Percentiles rank a stretch among this genome's conserved stretches.
Conservation (phyloP, 164 flowering plant genomes). For the Cinnamomum chago region DNA sequence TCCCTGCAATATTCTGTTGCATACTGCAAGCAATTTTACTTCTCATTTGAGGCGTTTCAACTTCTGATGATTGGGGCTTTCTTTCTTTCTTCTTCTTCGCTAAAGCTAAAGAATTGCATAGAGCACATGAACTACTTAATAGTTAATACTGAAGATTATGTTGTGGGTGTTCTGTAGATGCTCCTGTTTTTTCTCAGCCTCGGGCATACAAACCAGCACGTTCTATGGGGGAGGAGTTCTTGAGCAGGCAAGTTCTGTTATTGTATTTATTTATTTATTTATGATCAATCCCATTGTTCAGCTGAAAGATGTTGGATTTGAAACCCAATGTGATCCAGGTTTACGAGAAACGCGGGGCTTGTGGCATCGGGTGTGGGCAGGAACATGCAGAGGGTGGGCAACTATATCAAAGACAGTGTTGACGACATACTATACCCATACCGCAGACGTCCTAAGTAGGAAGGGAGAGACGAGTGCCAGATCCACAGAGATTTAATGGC, state of each 20-base stretch:
- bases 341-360: constrained; percentile 60
- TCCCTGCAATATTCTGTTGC: background rate
- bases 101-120: too few relatives aligned
- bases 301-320: background rate
- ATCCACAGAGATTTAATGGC: background rate
- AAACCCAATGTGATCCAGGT: constrained; percentile 39
- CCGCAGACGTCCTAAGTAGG: constrained; percentile 62
- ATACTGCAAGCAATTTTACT: background rate
- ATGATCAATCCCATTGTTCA: background rate
- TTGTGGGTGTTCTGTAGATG: constrained; percentile 31
- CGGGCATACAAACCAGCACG: constrained; percentile 43
- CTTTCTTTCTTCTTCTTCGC: background rate
- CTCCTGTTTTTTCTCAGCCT: constrained; percentile 37
- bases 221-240: constrained; percentile 50
- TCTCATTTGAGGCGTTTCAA: background rate
- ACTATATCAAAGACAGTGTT: constrained; percentile 51
- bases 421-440: constrained; percentile 69
- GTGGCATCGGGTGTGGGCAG: constrained; percentile 71
- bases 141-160: background rate
- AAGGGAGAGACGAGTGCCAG: too few relatives aligned
- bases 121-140: background rate
- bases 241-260: constrained; percentile 42
- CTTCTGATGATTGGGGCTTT: background rate
- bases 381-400: constrained; percentile 57
- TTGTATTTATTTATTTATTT: background rate